phyloP scores from a whole-genome alignment of 2,329 filamentous ascomycete genomes.

The Graphium sp. region DNA sequence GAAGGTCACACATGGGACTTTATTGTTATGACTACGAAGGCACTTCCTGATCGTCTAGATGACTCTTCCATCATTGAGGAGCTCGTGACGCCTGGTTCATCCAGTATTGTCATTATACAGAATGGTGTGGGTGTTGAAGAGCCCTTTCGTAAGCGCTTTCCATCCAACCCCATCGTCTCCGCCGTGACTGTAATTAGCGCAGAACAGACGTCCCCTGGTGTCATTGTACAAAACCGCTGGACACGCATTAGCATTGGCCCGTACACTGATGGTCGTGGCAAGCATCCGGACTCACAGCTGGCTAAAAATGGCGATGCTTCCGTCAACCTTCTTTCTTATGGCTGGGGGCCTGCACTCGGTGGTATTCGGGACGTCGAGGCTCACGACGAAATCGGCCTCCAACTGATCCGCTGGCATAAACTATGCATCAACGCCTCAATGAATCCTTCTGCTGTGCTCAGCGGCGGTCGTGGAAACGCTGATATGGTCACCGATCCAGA shows the following conservation, averaged over 20 bases:
- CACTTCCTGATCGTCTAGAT: constrained; percentile 44
- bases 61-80: constrained; percentile 45
- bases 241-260: constrained; percentile 55
- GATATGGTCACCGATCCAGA: constrained; percentile 49
- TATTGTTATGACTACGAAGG: constrained; percentile 55
- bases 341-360: constrained; percentile 35
- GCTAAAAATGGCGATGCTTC: constrained; percentile 17
- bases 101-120: constrained; percentile 52
- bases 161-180: constrained; percentile 40
- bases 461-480: constrained; percentile 45
- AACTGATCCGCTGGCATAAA: constrained; percentile 61
- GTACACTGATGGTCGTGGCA: constrained; percentile 33
- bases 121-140: constrained; percentile 56
- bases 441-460: constrained; percentile 55
- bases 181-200: constrained; percentile 55
- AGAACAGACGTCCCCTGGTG: constrained; percentile 44
- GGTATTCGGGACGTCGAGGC: constrained; percentile 48
- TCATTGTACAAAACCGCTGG: constrained; percentile 56
- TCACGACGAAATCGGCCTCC: constrained; percentile 48
- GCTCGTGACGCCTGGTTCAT: constrained; percentile 34
- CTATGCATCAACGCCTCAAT: constrained; percentile 62
- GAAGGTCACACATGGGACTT: constrained; percentile 28
- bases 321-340: constrained; percentile 31
- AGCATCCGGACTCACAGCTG: constrained; percentile 13
- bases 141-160: constrained; percentile 47